Base-by-base conservation (phyloP, 2,329 filamentous ascomycete species). In the Emmonsiellopsis sp. region DNA sequence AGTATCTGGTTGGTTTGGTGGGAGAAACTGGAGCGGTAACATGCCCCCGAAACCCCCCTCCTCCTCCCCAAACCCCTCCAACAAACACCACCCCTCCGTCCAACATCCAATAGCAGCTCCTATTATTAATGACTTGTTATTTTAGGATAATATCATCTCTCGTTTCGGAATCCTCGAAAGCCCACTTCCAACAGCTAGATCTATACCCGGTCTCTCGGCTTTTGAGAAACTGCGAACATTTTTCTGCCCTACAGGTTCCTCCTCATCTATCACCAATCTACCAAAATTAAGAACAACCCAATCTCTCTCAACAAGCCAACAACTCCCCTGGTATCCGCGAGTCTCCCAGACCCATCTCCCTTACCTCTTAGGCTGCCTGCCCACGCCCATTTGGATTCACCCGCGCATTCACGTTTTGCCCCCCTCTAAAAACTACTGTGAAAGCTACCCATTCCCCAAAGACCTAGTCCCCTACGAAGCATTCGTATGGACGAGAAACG, bases 101-200 rank as follows among this genome's bases (percentile, higher is more conserved):
- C 37, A 40, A 27, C 21, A 27, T 27, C 14, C 4, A 40, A 40
- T 14, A 40, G 21, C 21, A 10, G 32, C 37, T 11, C n/a, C 9
- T 13, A 50, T 47, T 14, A 21, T 2, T 31, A 34, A 33, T 52
- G 27, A 36, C 42, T 10, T 11, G 21, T 21, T 47, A 5, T 13
- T 32, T 17, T 10, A 52, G 51, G 51, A 52, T 46, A 42, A 27
- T 33, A 39, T 52, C 21, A 52, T 52, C n/a, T 52, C 51, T 33
- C 42, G 51, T 10, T 43, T 52, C 37, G 51, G 51, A 37, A 37
- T 47, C 27, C 14, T 52, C 34, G 51, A 46, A 45, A 14, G 31
- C 11, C 33, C 42, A 2, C 7, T 6, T 17, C 34, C 51, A 36
- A 5, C 21, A 47, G 32, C 42, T 46, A 47, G 31, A 9, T 45